These are phyloP conservation scores for Phytophthora lateralis DNA, from an alignment of 352 stramenopile genomes.

Conservation along the genomic window DNA sequence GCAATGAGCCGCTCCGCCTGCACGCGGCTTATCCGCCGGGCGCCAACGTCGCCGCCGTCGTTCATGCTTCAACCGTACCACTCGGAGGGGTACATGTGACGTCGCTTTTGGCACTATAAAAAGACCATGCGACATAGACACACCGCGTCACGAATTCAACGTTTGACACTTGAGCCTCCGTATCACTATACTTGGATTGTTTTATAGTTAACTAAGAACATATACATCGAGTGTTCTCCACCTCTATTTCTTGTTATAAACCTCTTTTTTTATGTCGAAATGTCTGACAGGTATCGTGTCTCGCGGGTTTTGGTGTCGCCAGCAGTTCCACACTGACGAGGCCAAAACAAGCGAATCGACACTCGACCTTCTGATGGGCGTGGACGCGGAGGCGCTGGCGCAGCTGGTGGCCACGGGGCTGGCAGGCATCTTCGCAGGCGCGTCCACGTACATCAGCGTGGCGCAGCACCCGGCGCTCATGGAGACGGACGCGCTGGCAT, in stretches of 20 bases:
- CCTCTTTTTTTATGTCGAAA: not conserved
- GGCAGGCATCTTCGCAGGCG: constrained; percentile 72
- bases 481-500: constrained; percentile 53
- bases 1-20: constrained; percentile 53
- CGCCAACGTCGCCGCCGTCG: not conserved
- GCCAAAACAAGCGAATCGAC: not conserved
- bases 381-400: constrained; percentile 64
- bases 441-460: constrained; percentile 70
- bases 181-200: not conserved
- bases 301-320: not conserved
- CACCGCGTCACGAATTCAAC: constrained; percentile 14
- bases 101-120: constrained; percentile 1
- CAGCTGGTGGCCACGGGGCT: constrained; percentile 63
- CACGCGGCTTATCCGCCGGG: constrained; percentile 40
- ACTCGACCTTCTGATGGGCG: constrained; percentile 27
- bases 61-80: constrained; percentile 17
- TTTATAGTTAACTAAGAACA: no score
- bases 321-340: not conserved
- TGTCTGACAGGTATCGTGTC: not conserved
- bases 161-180: constrained; percentile 3
- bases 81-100: not conserved
- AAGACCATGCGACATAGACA: constrained; percentile 3
- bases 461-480: constrained; percentile 77
- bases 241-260: no score
- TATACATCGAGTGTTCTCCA: no score